A percentile compares a stretch with the other conserved stretches of the same genome.
Conservation (phyloP, 2,329 filamentous ascomycete species). For the Penicillium concentricum region DNA sequence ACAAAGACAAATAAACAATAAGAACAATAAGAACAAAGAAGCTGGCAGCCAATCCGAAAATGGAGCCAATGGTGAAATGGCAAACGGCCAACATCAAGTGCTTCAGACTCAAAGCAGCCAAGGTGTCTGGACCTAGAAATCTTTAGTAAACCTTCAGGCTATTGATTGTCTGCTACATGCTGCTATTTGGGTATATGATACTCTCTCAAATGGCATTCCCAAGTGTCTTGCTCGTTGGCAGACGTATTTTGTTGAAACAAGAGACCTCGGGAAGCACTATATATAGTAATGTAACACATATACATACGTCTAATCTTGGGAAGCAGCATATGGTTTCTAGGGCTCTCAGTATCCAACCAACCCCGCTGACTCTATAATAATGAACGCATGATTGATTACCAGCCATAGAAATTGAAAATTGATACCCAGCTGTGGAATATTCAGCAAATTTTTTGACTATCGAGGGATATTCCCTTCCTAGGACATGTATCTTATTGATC, state of each 20-base stretch:
- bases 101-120: background rate
- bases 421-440: background rate
- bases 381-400: background rate
- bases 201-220: background rate
- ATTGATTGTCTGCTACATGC: background rate
- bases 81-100: background rate
- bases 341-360: background rate
- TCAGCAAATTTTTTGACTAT: background rate
- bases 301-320: background rate
- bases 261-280: background rate
- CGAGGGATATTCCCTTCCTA: background rate
- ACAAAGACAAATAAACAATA: background rate
- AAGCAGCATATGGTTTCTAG: background rate
- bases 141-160: background rate
- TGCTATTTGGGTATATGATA: background rate
- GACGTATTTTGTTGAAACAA: background rate
- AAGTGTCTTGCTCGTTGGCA: background rate
- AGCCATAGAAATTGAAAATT: background rate
- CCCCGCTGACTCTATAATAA: too few species aligned
- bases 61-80: background rate
- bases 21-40: background rate
- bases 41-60: background rate
- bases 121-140: background rate
- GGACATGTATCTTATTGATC: background rate
- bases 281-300: background rate